phyloP scores from a whole-genome alignment of 805 yeast species.

The Hyphopichia homilentoma region DNA sequence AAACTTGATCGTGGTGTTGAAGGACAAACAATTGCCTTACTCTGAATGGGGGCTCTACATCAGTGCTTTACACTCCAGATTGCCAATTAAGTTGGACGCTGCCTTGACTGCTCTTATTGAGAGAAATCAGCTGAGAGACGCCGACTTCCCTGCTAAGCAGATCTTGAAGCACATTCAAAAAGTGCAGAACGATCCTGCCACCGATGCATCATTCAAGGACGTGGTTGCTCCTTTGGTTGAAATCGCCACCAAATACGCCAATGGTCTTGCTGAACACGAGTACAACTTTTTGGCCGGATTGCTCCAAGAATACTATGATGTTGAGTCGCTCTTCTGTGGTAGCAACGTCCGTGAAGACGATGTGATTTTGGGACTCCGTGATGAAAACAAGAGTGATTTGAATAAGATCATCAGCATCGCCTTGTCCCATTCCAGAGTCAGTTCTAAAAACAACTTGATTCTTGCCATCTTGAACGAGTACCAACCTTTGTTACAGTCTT shows the following conservation, averaged over 20 bases:
- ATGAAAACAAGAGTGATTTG: slow-evolving; percentile 75
- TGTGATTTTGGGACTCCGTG: slow-evolving; percentile 82
- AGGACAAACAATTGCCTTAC: slow-evolving; percentile 81
- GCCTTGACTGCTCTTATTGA: slow-evolving; percentile 62
- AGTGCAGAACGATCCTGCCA: slow-evolving; percentile 46
- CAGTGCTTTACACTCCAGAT: slow-evolving; percentile 89
- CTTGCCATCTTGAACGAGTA: slow-evolving; percentile 81
- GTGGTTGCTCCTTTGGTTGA: slow-evolving; percentile 70
- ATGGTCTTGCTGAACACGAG: slow-evolving; percentile 84
- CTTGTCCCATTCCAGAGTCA: slow-evolving; percentile 88
- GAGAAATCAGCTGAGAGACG: slow-evolving; percentile 59
- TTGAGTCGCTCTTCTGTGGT: slow-evolving; percentile 77
- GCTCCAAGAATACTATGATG: slow-evolving; percentile 67
- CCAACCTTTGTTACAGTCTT: slow-evolving; percentile 71
- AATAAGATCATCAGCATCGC: slow-evolving; percentile 67
- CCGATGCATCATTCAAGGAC: slow-evolving; percentile 47
- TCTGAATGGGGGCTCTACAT: slow-evolving; percentile 85
- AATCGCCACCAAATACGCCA: slow-evolving; percentile 64
- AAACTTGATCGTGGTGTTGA: slow-evolving; percentile 66
- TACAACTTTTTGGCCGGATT: slow-evolving; percentile 67
- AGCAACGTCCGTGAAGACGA: slow-evolving; percentile 80
- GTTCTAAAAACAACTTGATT: slow-evolving; percentile 87
- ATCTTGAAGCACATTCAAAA: slow-evolving; percentile 68
- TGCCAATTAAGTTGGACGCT: slow-evolving; percentile 74
- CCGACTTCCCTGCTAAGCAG: slow-evolving; percentile 93